Evolutionary conservation across 2,329 filamentous ascomycete species (phyloP).

Genomic region (Paecilomyces variotii): DNA sequence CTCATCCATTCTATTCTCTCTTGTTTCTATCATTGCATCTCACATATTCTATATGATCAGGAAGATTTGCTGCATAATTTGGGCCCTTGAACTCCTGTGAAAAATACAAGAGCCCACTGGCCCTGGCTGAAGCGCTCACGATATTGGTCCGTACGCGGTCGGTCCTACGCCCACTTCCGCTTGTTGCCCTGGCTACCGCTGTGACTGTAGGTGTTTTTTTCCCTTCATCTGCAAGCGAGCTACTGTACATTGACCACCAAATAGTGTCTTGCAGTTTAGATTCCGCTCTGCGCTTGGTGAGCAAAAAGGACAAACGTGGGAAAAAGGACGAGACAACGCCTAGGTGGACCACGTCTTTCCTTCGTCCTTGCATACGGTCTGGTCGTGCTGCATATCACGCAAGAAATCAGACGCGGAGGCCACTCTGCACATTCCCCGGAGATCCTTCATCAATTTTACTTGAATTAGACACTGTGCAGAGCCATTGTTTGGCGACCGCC

Average conservation of each 20-base stretch:
- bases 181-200: conserved; percentile 33
- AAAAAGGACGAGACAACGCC: not conserved
- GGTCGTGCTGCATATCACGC: not conserved
- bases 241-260: conserved; percentile 5
- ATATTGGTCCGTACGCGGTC: not conserved
- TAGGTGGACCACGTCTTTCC: not conserved
- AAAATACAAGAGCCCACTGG: not conserved
- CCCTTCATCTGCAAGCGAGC: not conserved
- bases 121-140: not conserved
- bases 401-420: not conserved
- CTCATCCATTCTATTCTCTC: not conserved
- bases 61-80: not conserved
- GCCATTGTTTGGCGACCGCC: not conserved
- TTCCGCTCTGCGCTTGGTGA: not conserved
- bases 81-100: not conserved
- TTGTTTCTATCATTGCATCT: not conserved
- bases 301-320: not conserved
- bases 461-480: not conserved
- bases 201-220: conserved; percentile 1
- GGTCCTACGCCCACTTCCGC: not conserved
- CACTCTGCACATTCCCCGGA: not conserved
- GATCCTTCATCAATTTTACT: not conserved
- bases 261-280: not conserved
- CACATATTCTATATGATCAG: not conserved
- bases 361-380: not conserved